Conservation (phyloP, 1,284 basidiomycete genomes). For the Ceratobasidium sp. region DNA sequence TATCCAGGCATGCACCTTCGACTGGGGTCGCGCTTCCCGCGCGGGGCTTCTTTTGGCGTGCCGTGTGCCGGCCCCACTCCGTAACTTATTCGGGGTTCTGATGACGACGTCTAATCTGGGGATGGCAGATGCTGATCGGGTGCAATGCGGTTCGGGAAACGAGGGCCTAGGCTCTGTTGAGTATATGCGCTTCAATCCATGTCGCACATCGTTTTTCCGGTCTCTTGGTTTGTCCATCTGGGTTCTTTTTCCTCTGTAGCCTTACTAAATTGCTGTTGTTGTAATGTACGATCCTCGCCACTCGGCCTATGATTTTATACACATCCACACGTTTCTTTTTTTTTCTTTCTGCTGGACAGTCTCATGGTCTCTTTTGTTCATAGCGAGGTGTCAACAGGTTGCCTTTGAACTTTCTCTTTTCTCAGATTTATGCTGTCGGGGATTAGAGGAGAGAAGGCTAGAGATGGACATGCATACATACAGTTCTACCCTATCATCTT, state of each 20-base stretch:
- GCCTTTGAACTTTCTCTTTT: constrained; percentile 34
- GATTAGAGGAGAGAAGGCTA: constrained; percentile 31
- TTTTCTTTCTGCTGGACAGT: constrained; percentile 34
- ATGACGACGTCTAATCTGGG: constrained; percentile 3
- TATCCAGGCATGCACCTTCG: not conserved
- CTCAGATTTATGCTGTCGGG: constrained; percentile 1
- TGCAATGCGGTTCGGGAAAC: not conserved
- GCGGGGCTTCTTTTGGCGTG: not conserved
- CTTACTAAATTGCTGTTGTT: not conserved
- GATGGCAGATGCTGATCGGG: not conserved
- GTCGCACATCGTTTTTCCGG: not conserved
- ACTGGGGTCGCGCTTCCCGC: not conserved
- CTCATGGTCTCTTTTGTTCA: not conserved
- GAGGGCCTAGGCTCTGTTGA: not conserved
- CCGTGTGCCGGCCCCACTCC: not conserved
- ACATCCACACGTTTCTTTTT: not conserved
- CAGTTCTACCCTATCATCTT: not conserved
- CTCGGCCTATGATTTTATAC: not conserved
- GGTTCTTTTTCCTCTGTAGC: not conserved
- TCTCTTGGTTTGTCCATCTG: not conserved
- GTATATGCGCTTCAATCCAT: constrained; percentile 5
- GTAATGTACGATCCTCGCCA: constrained; percentile 11
- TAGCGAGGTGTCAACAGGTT: not conserved
- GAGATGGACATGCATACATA: constrained; percentile 1
- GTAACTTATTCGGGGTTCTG: constrained; percentile 9